Evolutionary conservation across 2,329 filamentous ascomycete genomes (phyloP), one percentile per base, ranked within the genome.

Genomic region (Dactylellina sp.): DNA sequence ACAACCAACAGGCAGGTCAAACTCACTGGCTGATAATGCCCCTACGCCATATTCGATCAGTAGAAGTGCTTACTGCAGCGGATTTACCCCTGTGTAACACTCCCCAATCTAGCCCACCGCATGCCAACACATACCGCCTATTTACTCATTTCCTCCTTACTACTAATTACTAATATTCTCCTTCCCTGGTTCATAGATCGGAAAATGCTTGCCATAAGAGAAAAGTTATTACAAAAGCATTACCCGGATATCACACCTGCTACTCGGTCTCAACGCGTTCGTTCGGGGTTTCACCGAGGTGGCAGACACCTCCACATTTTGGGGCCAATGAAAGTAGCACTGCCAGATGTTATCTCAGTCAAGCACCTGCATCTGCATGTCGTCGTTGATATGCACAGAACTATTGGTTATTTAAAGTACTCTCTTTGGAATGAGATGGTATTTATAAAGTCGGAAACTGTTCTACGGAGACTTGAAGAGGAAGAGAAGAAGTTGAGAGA

Each of bases 11-110:
- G 68, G 53, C 68, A 18, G 68, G 68, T 20, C 46, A 20, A 44
- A 65, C 60, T 18, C 68, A 72, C 47, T 72, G 68, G 68, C 60
- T 72, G 9, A 53, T 72, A 18, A 72, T 72, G 68, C 68, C 68
- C 11, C 53, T 72, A 6, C 60, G 53, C 18, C 68, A 72, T 37
- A 72, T 72, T 40, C 52, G 68, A 20, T 72, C 68, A 1, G 68
- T 72, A 1, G 68, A 72, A 46, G 68, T 55, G 25, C 68, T 72
- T 4, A 65, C 53, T 2, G 46, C 61, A 32, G 20, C 60, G 16
- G 59, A 72, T 53, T 60, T 72, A 44, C 68, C 68, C 40, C 59
- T 72, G 60, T 72, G 68, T 72, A 72, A 65, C 60, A 28, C 40
- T 37, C 42, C 25, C 25, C 53, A 35, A 46, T 49, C 46, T 50